A percentile compares a stretch with the other conserved stretches of the same genome.
phyloP scores from a whole-genome alignment of 495 filamentous ascomycete species.

The Filosporella fistucella region DNA sequence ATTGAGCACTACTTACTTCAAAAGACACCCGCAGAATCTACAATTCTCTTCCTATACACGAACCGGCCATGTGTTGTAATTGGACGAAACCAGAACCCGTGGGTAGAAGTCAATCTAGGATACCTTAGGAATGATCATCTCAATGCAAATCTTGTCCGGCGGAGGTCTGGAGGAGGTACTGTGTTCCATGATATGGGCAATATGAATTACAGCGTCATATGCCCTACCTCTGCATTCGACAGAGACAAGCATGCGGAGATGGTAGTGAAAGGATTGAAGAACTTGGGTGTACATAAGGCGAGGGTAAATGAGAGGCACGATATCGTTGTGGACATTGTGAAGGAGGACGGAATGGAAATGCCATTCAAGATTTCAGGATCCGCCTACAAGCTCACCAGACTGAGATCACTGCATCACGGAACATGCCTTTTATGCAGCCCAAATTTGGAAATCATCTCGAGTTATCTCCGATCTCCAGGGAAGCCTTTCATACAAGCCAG shows the following conservation, averaged over 20 bases:
- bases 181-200: constrained; percentile 93
- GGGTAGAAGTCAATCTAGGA: constrained; percentile 79
- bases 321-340: constrained; percentile 64
- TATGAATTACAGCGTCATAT: constrained; percentile 89
- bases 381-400: constrained; percentile 83
- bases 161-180: constrained; percentile 83
- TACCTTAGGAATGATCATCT: constrained; percentile 23
- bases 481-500: constrained; percentile 69
- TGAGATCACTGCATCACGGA: constrained; percentile 81
- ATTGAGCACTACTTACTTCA: constrained; percentile 88
- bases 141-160: constrained; percentile 59
- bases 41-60: constrained; percentile 78
- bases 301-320: constrained; percentile 89
- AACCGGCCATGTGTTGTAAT: constrained; percentile 85
- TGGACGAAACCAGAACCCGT: constrained; percentile 96
- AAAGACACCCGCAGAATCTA: constrained; percentile 62
- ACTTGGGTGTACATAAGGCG: constrained; percentile 41
- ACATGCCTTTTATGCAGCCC: constrained; percentile 76
- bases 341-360: constrained; percentile 18
- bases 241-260: constrained; percentile 86
- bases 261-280: constrained; percentile 72
- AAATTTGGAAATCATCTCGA: constrained; percentile 59
- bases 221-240: constrained; percentile 66
- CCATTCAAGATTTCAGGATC: constrained; percentile 82
- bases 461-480: constrained; percentile 68